These are phyloP conservation scores for Ogataea henricii DNA, from an alignment of 805 yeast species.

Conservation along the genomic window DNA sequence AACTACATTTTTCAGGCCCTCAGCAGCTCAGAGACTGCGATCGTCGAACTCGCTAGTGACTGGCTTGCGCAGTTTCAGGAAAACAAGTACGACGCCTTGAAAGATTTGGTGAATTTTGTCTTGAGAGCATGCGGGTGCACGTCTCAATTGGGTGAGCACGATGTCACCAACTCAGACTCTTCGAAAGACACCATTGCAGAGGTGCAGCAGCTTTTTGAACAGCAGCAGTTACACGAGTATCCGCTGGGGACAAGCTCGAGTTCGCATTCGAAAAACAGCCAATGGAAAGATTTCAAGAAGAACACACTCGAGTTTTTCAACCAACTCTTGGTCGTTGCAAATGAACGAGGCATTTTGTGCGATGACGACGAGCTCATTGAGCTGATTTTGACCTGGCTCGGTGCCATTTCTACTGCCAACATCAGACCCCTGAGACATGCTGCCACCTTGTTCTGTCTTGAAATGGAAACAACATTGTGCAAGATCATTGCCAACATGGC, in stretches of 20 bases:
- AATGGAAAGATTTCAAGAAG: conserved; percentile 50
- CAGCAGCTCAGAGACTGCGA: conserved; percentile 48
- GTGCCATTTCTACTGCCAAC: conserved; percentile 67
- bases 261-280: conserved; percentile 45
- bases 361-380: conserved; percentile 48
- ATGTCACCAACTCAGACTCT: conserved; percentile 52
- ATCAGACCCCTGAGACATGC: conserved; percentile 71
- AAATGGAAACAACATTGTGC: conserved; percentile 63
- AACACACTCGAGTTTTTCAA: conserved; percentile 59
- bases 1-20: conserved; percentile 54
- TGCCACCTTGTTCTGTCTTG: conserved; percentile 59
- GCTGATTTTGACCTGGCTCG: conserved; percentile 71
- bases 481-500: conserved; percentile 43
- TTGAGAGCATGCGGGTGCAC: conserved; percentile 74
- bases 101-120: conserved; percentile 66
- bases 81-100: conserved; percentile 50
- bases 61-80: conserved; percentile 58
- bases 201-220: conserved; percentile 60
- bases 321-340: conserved; percentile 50
- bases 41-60: conserved; percentile 52
- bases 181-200: conserved; percentile 76
- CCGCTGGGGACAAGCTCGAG: conserved; percentile 45
- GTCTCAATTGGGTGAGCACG: conserved; percentile 69
- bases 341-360: conserved; percentile 64
- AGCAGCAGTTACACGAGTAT: conserved; percentile 67